Base-by-base conservation (phyloP, 23 red algal species). In the Pyropia haitanensis region DNA sequence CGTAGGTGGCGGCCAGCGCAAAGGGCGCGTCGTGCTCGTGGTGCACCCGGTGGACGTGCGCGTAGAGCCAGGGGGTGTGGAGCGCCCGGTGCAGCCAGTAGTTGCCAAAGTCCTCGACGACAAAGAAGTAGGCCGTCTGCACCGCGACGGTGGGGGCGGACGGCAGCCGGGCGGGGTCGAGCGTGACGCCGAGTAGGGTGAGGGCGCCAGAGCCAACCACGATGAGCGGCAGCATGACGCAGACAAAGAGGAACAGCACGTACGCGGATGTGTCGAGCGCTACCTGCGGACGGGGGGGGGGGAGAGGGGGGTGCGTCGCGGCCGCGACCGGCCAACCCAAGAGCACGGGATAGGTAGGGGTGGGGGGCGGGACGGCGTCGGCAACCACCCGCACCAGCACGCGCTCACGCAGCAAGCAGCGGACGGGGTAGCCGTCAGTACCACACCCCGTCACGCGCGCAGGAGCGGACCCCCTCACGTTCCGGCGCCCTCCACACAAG, bases 21-120 rank as follows among this genome's bases (percentile, higher is more conserved):
- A 97, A 97, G 15, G 93, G 93, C 44, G 85, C 83, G 24, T 86
- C 50, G 63, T 97, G 78, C 53, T 71, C 30, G 72, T 97, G 93
- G 57, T 97, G 93, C 14, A 97, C 80, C 19, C 55, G 23, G 64
- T 97, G 93, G 3, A 97, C 54, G 26, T 81, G 58, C 46, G 70
- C 77, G 67, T 97, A 97, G 5, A 97, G 79, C 63, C 62, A 90
- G 17, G 81, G 80, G 44, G 93, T 90, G 44, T 97, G 93, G 10
- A 97, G 58, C 13, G 83, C 84, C 22, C 93, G 85, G 44, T 97
- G 93, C 5, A 86, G 85, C 78, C 77, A 97, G 78, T 97, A 97
- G 55, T 91, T 91, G 30, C 70, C 65, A 58, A 90, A 83, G 66
- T 97, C 93, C 55, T 97, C 93, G 19, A 91, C 70, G 46, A 97